Evolutionary conservation across 176 grass and related monocot genomes (phyloP), one percentile per base, ranked within the genome.

Genomic region (Pontederia paniculata): DNA sequence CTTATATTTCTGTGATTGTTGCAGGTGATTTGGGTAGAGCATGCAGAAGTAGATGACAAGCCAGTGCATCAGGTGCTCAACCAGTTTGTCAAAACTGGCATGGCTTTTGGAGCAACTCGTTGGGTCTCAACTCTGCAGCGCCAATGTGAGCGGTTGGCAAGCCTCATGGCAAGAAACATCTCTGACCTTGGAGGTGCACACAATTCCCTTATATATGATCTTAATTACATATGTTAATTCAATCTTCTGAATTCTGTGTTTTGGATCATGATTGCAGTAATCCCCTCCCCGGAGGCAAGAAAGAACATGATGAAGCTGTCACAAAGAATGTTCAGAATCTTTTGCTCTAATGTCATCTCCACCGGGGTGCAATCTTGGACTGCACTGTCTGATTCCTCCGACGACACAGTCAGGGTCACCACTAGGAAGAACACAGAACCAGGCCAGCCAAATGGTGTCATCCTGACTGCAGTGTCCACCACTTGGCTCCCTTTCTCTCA

Each of bases 281-380:
- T 88, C 60, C 72, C 80, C 54, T 77, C 86, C 19, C 74, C 86
- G 13, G 86, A 98, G 76, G 93, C 85, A 13, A 88, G 93, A 60
- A 91, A 88, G 71, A 98, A 98, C 45, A 87, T 91, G 83, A 98
- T 98, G 86, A 91, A 75, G 58, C 74, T 98, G 55, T 98, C 86
- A 0, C 93, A 91, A 10, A 67, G 93, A 70, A 98, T 98, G 93
- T 79, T 77, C 37, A 88, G 65, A 37, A 66, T 74, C 37, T 98
- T 98, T 48, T 91, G 80, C 73, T 64, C 83, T 58, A 91, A 77
- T 48, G 77, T 88, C 44, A 81, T 83, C 57, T 44, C 86, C 28
- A 77, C 83, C 52, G 66, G 76, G 23, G 73, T 72, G 68, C 93
- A 98, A 62, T 82, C 80, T 57, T 98, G 93, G 93, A 98, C 86